Conservation (phyloP, 2,329 filamentous ascomycete genomes). For the Teratosphaeria gauchensis region DNA sequence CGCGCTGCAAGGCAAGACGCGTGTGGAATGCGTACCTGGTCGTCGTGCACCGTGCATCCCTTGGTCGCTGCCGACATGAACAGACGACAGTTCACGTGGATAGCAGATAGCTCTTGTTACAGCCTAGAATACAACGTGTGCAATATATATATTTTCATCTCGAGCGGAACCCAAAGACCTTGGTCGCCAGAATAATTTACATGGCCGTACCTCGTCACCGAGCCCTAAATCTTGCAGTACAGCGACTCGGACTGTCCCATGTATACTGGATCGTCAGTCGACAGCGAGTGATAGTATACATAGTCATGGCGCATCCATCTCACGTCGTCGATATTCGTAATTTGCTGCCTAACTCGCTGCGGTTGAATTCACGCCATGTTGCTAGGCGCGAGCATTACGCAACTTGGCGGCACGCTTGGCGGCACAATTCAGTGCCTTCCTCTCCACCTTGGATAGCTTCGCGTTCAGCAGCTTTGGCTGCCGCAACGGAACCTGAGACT, state of each 20-base stretch:
- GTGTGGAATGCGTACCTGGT: not conserved
- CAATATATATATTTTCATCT: not conserved
- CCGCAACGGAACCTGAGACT: not conserved
- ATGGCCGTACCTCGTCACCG: no score
- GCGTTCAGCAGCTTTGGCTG: not conserved
- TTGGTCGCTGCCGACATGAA: not conserved
- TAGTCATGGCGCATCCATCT: no score
- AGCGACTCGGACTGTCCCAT: no score
- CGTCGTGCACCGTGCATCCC: not conserved
- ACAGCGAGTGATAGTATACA: no score
- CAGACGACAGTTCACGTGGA: no score
- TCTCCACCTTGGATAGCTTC: not conserved
- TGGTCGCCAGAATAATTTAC: not conserved
- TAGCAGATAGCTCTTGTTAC: not conserved
- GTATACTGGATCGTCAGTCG: no score
- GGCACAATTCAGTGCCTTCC: not conserved
- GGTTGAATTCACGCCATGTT: no score
- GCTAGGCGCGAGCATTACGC: not conserved
- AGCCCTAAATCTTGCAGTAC: no score
- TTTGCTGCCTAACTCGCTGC: no score
- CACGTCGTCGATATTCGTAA: no score
- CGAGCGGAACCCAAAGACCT: not conserved
- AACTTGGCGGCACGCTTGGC: not conserved
- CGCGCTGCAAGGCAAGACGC: not conserved
- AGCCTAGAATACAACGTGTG: not conserved